phyloP scores from a whole-genome alignment of 352 stramenopile genomes.

The Globisporangium irregulare region DNA sequence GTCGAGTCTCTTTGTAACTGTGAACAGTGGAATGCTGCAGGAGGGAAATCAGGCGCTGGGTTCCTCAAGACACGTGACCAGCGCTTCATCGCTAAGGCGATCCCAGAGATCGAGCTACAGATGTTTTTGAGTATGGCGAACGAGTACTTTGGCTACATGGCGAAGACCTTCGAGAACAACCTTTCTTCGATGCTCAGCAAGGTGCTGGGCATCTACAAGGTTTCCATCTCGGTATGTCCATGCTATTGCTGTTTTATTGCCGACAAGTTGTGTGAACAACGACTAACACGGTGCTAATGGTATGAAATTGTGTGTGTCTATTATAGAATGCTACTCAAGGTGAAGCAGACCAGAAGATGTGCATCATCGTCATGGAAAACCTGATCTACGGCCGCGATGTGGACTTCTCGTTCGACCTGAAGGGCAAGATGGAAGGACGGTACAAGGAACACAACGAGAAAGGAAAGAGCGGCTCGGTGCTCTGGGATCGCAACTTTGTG shows the following conservation, averaged over 20 bases:
- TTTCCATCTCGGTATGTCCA: constrained; percentile 55
- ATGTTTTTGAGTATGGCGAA: constrained; percentile 90
- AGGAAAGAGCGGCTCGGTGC: constrained; percentile 35
- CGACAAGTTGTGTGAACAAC: background rate
- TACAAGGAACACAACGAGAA: constrained; percentile 45
- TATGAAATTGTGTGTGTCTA: background rate
- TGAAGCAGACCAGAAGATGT: constrained; percentile 78
- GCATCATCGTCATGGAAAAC: constrained; percentile 88
- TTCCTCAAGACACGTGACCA: constrained; percentile 87
- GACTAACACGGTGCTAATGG: background rate
- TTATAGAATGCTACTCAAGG: constrained; percentile 28
- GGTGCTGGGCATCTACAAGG: constrained; percentile 85
- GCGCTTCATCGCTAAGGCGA: constrained; percentile 85
- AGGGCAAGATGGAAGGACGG: constrained; percentile 86
- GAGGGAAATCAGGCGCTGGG: constrained; percentile 82
- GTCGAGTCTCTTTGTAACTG: constrained; percentile 86
- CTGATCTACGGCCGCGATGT: constrained; percentile 84
- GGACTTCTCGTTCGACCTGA: constrained; percentile 85
- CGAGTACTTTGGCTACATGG: constrained; percentile 89
- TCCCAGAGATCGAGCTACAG: constrained; percentile 82
- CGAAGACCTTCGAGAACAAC: constrained; percentile 84
- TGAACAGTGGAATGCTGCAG: constrained; percentile 81
- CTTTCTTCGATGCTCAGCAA: constrained; percentile 87
- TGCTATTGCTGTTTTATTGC: background rate
- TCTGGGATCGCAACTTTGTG: constrained; percentile 89